Evolutionary conservation across 768 basidiomycete genomes (phyloP), one percentile per base, ranked within the genome.

Genomic region (Rhizopogon sp.): DNA sequence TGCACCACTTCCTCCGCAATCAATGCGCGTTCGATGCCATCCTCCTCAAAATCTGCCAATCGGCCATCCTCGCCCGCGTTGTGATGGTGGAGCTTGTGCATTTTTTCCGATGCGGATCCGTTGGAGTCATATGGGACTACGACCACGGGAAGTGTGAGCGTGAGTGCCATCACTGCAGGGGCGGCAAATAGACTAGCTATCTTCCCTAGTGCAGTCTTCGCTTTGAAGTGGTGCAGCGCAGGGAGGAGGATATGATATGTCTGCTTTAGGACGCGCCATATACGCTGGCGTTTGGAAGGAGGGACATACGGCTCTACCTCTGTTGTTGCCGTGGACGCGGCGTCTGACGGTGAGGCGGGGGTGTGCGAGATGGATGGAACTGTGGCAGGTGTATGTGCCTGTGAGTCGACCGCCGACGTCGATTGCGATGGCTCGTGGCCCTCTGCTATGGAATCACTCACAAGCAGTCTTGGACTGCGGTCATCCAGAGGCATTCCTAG

Each of bases 71-170:
- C 33, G 64, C 64, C n/a, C 54, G 56, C 14, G 60, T 51, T 64
- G 20, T 61, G 59, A 2, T 74, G 63, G 7, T 55, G 57, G 20
- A 22, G 55, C 22, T 42, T 41, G 28, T 29, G 41, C 13, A 44
- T 16, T 53, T 70, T 70, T 54, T 71, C 68, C 11, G 64, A 61
- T 16, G 59, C 61, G 1, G 42, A 43, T 8, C 52, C 39, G 11
- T 57, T 39, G 3, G 3, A 42, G 6, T 70, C 65, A 60, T 84
- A 84, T 3, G 82, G 79, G 9, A 77, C 83, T 29, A 90, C 81
- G 16, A 95, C 92, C 11, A 99, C 95, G 4, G 94, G 94, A 9
- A 98, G 74, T 0, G 96, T 98, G 17, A 98, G 59, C 0, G 95
- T 98, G 47, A 99, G 73, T 3, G 78, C 75, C 68, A 97, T 74